phyloP scores from a whole-genome alignment of 2,329 filamentous ascomycete genomes.

The Epichloe gansuensis region DNA sequence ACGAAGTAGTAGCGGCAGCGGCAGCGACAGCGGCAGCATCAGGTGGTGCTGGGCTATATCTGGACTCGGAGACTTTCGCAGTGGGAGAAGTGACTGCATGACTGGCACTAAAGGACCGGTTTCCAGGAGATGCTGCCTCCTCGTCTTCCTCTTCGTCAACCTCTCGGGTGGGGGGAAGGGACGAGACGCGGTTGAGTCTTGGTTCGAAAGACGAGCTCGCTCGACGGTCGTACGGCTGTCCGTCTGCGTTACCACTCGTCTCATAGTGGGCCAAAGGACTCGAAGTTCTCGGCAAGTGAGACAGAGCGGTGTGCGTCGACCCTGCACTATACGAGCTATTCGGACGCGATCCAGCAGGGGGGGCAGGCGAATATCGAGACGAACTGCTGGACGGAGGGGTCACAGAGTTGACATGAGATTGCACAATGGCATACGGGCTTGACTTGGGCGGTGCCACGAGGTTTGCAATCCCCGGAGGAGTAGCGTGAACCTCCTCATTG shows the following conservation, averaged over 20 bases:
- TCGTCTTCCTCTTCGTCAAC: constrained; percentile 44
- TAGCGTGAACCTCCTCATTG: constrained; percentile 6
- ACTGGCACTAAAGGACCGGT: constrained; percentile 15
- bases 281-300: constrained; percentile 51
- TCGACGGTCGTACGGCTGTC: constrained; percentile 31
- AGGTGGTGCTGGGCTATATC: constrained; percentile 26
- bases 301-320: constrained; percentile 31
- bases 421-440: constrained; percentile 40
- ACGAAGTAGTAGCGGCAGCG: constrained; percentile 28
- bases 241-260: constrained; percentile 33
- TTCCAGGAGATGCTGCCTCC: constrained; percentile 7
- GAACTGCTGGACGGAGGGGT: constrained; percentile 22
- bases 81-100: constrained; percentile 10
- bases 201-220: constrained; percentile 42
- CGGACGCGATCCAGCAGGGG: constrained; percentile 24
- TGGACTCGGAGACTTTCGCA: constrained; percentile 18
- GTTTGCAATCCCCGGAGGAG: constrained; percentile 19
- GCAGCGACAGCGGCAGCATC: constrained; percentile 19
- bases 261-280: constrained; percentile 55
- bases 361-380: constrained; percentile 50
- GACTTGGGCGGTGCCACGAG: constrained; percentile 40
- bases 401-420: constrained; percentile 20
- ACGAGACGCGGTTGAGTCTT: constrained; percentile 39
- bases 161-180: constrained; percentile 48
- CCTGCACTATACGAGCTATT: constrained; percentile 29